Conservation (phyloP, 257 asterid species). For the Lithospermum erythrorhizon region DNA sequence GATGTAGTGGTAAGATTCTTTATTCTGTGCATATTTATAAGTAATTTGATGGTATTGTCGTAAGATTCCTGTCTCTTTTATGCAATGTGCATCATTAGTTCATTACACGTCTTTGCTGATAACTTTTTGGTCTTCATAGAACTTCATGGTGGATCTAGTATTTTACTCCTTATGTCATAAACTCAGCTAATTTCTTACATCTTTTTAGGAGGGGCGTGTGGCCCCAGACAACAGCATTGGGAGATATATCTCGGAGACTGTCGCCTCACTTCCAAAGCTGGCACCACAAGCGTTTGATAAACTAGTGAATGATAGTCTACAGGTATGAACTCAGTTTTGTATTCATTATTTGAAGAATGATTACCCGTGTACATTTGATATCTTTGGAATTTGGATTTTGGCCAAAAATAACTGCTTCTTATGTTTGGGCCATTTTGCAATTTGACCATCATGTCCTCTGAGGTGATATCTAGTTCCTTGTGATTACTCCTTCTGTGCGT, state of each 20-base stretch:
- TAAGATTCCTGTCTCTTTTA: not conserved
- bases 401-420: too few species aligned
- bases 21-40: not conserved
- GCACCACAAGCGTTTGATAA: conserved; percentile 38
- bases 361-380: too few species aligned
- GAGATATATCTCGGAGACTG: conserved; percentile 53
- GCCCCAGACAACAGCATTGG: conserved; percentile 68
- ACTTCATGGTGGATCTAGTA: not conserved
- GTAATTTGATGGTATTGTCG: too few species aligned
- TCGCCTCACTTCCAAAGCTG: conserved; percentile 63
- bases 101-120: not conserved
- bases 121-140: not conserved
- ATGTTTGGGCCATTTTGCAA: too few species aligned
- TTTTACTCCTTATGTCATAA: not conserved
- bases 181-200: not conserved
- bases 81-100: not conserved
- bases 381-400: too few species aligned
- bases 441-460: too few species aligned
- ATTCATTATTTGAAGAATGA: too few species aligned
- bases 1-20: conserved; percentile 75
- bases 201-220: conserved; percentile 57
- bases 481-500: too few species aligned
- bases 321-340: conserved; percentile 31
- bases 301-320: conserved; percentile 45
- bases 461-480: too few species aligned